Evolutionary conservation across 805 yeast genomes (phyloP).

Genomic region (Tetrapisispora iriomotensis): DNA sequence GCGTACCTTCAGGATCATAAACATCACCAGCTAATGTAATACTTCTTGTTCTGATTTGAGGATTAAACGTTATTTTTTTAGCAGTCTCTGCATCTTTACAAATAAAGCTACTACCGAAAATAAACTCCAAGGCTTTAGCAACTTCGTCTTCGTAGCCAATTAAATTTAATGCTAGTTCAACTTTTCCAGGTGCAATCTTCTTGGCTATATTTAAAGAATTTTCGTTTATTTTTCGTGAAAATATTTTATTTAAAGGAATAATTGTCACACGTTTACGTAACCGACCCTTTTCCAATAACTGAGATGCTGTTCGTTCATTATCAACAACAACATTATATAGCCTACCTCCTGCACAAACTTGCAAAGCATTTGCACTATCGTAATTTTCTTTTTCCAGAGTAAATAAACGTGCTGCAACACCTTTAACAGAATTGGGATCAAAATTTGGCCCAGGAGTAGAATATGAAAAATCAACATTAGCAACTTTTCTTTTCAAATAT

Average conservation of each 20-base stretch:
- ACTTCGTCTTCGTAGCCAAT: constrained; percentile 67
- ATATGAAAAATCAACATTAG: constrained; percentile 70
- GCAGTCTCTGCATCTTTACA: constrained; percentile 87
- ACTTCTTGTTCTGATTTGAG: constrained; percentile 65
- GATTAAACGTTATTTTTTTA: constrained; percentile 77
- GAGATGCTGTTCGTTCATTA: constrained; percentile 74
- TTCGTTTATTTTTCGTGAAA: constrained; percentile 45
- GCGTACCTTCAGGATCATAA: constrained; percentile 92
- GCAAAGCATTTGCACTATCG: constrained; percentile 71
- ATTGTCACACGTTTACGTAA: constrained; percentile 78
- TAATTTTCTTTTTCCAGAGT: constrained; percentile 44
- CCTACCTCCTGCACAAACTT: constrained; percentile 89
- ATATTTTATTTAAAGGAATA: constrained; percentile 81
- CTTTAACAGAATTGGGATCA: constrained; percentile 57
- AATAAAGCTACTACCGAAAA: constrained; percentile 82
- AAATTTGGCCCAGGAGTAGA: constrained; percentile 54
- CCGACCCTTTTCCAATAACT: constrained; percentile 66
- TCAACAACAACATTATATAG: constrained; percentile 87
- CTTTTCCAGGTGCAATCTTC: constrained; percentile 68
- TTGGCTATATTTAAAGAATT: constrained; percentile 57
- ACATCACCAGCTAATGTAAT: constrained; percentile 89
- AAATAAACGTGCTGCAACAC: constrained; percentile 84
- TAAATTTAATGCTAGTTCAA: constrained; percentile 79
- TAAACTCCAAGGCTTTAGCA: constrained; percentile 74
- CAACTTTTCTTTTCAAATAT: constrained; percentile 48